A percentile compares a stretch with the other conserved stretches of the same genome.
Evolutionary conservation across 495 filamentous ascomycete species (phyloP).

Genomic region (Astrocystis sublimbata): DNA sequence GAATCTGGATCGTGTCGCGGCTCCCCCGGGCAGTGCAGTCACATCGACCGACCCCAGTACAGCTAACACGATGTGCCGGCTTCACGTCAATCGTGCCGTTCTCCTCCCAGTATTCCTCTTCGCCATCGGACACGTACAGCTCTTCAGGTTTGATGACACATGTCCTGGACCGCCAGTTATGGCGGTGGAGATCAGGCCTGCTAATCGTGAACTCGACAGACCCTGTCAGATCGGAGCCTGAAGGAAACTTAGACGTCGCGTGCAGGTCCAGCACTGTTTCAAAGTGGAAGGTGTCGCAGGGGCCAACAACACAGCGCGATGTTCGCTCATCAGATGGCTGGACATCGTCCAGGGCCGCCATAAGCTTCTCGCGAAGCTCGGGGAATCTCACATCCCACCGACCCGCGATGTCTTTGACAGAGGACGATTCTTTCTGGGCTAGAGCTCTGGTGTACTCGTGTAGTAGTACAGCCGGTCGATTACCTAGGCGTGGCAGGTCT

Average conservation of each 20-base stretch:
- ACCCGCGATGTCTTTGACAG: constrained; percentile 40
- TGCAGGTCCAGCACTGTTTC: constrained; percentile 49
- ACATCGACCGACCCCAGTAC: constrained; percentile 35
- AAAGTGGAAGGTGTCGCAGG: constrained; percentile 57
- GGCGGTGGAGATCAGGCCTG: constrained; percentile 41
- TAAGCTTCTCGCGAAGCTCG: constrained; percentile 44
- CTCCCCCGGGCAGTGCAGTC: constrained; percentile 36
- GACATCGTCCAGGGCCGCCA: constrained; percentile 35
- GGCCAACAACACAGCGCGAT: constrained; percentile 33
- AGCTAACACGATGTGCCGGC: constrained; percentile 42
- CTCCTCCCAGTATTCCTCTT: constrained; percentile 36
- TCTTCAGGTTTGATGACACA: constrained; percentile 50
- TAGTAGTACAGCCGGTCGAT: constrained; percentile 36
- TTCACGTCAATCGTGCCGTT: constrained; percentile 34
- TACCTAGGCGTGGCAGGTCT: constrained; percentile 32
- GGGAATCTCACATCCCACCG: constrained; percentile 47
- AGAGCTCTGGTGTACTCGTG: constrained; percentile 51
- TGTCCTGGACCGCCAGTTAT: constrained; percentile 53
- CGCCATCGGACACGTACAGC: constrained; percentile 40
- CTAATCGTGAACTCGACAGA: constrained; percentile 52
- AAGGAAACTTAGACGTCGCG: constrained; percentile 45
- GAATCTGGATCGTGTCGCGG: constrained; percentile 39
- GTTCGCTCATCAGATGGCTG: constrained; percentile 34
- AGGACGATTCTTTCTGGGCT: constrained; percentile 43
- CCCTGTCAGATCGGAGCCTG: constrained; percentile 49